Conservation (phyloP, 2,329 filamentous ascomycete species). For the Escovopsis sp. region DNA sequence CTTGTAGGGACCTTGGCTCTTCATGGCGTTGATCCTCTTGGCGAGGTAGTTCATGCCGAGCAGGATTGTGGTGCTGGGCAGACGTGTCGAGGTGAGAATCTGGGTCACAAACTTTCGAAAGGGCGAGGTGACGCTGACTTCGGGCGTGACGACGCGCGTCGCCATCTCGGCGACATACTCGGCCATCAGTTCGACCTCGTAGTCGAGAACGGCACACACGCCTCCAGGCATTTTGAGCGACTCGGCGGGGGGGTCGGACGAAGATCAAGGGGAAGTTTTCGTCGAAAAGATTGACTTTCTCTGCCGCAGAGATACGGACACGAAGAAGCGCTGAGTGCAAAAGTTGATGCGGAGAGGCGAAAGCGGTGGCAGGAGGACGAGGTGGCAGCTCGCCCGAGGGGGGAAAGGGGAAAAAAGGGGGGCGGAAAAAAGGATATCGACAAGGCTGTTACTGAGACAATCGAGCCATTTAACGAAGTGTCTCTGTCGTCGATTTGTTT, state of each 20-base stretch:
- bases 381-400: neutral
- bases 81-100: conserved; percentile 76
- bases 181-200: conserved; percentile 91
- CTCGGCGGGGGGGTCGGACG: conserved; percentile 18
- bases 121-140: conserved; percentile 43
- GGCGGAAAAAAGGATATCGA: conserved; percentile 6
- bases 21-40: conserved; percentile 65
- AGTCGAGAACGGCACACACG: conserved; percentile 87
- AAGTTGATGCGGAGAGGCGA: neutral
- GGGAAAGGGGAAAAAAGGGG: conserved; percentile 5
- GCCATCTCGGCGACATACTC: conserved; percentile 91
- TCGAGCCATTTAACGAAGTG: conserved; percentile 20
- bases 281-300: conserved; percentile 15
- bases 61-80: conserved; percentile 83
- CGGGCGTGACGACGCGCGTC: conserved; percentile 40
- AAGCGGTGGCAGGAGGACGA: neutral
- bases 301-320: conserved; percentile 9
- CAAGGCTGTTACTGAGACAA: conserved; percentile 11
- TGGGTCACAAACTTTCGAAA: conserved; percentile 89
- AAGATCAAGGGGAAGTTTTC: conserved; percentile 25
- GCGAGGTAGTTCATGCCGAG: conserved; percentile 82
- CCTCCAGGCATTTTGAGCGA: conserved; percentile 54
- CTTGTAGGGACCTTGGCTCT: conserved; percentile 36
- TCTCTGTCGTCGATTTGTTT: conserved; percentile 9
- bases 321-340: neutral